phyloP scores from a whole-genome alignment of 371 early-diverging fungal species.

The Lichtheimia hyalospora region DNA sequence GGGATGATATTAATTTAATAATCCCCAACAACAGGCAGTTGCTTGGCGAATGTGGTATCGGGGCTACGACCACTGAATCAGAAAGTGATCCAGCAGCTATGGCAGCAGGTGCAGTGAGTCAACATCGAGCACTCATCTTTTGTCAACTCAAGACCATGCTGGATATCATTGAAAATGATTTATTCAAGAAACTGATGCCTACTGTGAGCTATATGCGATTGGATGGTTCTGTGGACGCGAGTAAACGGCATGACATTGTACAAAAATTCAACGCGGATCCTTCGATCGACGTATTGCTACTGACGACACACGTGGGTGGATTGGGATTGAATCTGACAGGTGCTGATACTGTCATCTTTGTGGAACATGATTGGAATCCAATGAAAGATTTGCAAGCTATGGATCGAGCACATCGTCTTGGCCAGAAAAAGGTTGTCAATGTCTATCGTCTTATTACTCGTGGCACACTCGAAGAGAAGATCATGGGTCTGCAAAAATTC shows the following conservation, averaged over 20 bases:
- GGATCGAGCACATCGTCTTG: slow-evolving; percentile 97
- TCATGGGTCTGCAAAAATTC: slow-evolving; percentile 98
- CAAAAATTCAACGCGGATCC: slow-evolving; percentile 95
- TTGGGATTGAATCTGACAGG: slow-evolving; percentile 98
- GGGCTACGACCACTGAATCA: slow-evolving; percentile 53
- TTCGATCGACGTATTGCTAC: slow-evolving; percentile 91
- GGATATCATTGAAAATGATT: slow-evolving; percentile 92
- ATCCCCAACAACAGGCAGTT: slow-evolving; percentile 57
- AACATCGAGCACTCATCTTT: slow-evolving; percentile 96
- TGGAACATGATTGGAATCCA: slow-evolving; percentile 99
- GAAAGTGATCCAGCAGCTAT: slow-evolving; percentile 49
- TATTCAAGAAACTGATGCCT: slow-evolving; percentile 84
- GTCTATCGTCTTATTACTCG: slow-evolving; percentile 92
- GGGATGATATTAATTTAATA: too few species aligned
- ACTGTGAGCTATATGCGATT: slow-evolving; percentile 92
- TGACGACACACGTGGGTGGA: slow-evolving; percentile 99
- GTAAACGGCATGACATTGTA: slow-evolving; percentile 88
- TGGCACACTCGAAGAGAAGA: slow-evolving; percentile 94
- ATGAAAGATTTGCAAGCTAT: slow-evolving; percentile 97
- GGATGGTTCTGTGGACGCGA: slow-evolving; percentile 92
- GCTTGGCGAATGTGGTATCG: slow-evolving; percentile 93
- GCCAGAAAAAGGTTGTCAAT: slow-evolving; percentile 98
- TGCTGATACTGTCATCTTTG: slow-evolving; percentile 99
- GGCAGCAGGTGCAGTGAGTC: slow-evolving; percentile 69
- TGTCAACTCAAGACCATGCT: slow-evolving; percentile 97